These are phyloP conservation scores for Yamadazyma nakazawae DNA, from an alignment of 805 yeast species.

Conservation along the genomic window DNA sequence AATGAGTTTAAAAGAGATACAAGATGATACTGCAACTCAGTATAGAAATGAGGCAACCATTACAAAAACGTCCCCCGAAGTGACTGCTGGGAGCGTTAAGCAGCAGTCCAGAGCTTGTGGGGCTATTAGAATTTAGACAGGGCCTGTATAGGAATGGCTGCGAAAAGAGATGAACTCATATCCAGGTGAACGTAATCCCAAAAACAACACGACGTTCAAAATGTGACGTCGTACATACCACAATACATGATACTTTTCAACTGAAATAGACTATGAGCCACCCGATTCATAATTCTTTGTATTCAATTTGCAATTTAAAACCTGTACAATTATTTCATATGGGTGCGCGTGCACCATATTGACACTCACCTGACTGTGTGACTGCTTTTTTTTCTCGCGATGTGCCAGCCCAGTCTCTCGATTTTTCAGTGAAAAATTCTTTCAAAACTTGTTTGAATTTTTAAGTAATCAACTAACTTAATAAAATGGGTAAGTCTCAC, in stretches of 20 bases:
- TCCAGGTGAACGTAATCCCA: too few species aligned
- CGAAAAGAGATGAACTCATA: neutral
- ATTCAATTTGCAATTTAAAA: too few species aligned
- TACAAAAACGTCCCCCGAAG: neutral
- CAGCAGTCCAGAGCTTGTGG: too few species aligned
- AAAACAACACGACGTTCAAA: too few species aligned
- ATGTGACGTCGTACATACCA: too few species aligned
- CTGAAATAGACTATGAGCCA: too few species aligned
- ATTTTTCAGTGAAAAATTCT: constrained; percentile 4
- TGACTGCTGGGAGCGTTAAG: neutral
- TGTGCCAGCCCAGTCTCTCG: neutral
- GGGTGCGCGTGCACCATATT: neutral
- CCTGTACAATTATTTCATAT: too few species aligned
- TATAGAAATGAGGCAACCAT: too few species aligned
- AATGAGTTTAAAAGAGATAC: too few species aligned
- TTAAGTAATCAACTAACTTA: constrained; percentile 7
- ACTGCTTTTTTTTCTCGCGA: constrained; percentile 8
- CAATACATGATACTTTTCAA: too few species aligned
- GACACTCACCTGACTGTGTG: constrained; percentile 6
- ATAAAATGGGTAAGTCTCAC: constrained; percentile 45
- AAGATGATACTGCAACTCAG: too few species aligned
- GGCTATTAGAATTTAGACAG: neutral
- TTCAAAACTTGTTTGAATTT: constrained; percentile 2
- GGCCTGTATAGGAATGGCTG: neutral
- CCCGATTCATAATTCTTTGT: too few species aligned